Conservation (phyloP, 495 filamentous ascomycete species). For the Lasiosphaeria hispida region DNA sequence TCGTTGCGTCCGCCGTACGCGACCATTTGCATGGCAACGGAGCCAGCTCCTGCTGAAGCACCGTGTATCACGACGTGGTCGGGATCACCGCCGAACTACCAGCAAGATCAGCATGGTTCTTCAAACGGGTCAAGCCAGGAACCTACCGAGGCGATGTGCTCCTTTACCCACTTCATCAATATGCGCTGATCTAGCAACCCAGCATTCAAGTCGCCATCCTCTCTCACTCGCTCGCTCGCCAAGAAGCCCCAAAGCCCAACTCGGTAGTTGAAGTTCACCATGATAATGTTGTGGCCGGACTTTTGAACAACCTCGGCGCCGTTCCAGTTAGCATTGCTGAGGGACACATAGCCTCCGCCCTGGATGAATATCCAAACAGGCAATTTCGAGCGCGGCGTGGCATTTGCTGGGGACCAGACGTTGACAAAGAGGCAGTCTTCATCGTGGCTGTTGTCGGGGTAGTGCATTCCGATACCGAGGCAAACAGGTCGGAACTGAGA, state of each 20-base stretch:
- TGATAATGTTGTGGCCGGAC: constrained; percentile 58
- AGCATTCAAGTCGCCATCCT: constrained; percentile 60
- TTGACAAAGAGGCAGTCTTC: constrained; percentile 79
- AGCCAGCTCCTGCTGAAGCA: constrained; percentile 67
- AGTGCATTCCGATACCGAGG: constrained; percentile 43
- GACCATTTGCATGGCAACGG: constrained; percentile 63
- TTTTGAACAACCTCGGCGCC: constrained; percentile 59
- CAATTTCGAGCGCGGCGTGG: constrained; percentile 46
- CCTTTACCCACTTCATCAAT: constrained; percentile 66
- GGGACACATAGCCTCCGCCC: constrained; percentile 68
- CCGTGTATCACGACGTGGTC: constrained; percentile 68
- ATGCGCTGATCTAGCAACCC: constrained; percentile 70
- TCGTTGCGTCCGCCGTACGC: constrained; percentile 50
- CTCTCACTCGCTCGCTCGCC: constrained; percentile 56
- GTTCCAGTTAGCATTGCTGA: constrained; percentile 66
- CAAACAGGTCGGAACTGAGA: constrained; percentile 48
- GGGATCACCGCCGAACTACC: constrained; percentile 70
- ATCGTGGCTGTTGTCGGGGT: constrained; percentile 38
- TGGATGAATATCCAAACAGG: constrained; percentile 75
- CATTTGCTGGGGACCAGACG: constrained; percentile 64
- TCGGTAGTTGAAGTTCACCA: constrained; percentile 74
- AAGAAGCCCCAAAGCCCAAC: constrained; percentile 75
- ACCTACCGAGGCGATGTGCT: constrained; percentile 55
- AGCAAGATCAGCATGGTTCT: background rate
- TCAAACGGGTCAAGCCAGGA: background rate